phyloP scores from a whole-genome alignment of 1,284 basidiomycete species.

The Leccinum subspadiceum region DNA sequence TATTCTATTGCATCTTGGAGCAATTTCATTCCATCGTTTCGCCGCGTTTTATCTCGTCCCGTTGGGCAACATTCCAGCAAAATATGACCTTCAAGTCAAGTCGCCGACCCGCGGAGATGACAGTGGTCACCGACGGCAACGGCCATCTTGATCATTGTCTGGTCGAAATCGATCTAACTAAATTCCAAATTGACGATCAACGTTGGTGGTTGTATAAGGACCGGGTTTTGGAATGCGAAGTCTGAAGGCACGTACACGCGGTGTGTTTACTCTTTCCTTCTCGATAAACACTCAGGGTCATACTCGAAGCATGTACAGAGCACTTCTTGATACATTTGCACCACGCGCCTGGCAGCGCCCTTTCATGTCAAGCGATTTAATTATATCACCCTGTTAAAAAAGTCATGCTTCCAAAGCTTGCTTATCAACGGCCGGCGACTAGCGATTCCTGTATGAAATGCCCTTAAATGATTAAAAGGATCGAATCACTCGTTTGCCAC shows the following conservation, averaged over 20 bases:
- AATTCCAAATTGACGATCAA: constrained; percentile 11
- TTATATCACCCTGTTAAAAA: not conserved
- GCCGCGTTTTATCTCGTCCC: constrained; percentile 2
- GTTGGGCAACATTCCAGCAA: not conserved
- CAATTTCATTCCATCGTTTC: constrained; percentile 9
- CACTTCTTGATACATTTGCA: constrained; percentile 43
- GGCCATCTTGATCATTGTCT: not conserved
- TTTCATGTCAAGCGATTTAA: not conserved
- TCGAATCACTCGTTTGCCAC: not conserved
- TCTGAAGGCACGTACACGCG: constrained; percentile 39
- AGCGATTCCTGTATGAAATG: not conserved
- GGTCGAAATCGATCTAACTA: constrained; percentile 7
- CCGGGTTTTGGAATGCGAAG: constrained; percentile 37
- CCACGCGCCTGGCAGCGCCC: constrained; percentile 37
- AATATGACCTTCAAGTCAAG: not conserved
- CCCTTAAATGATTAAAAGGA: not conserved
- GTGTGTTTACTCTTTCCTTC: constrained; percentile 18
- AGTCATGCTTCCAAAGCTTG: not conserved
- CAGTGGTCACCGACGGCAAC: constrained; percentile 7
- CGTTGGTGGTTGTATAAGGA: not conserved
- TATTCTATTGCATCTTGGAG: constrained; percentile 3
- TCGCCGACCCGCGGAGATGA: constrained; percentile 18
- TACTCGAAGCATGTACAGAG: not conserved
- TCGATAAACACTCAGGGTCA: not conserved
- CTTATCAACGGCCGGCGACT: not conserved